Evolutionary conservation across 129 eudicot genomes (phyloP).

Genomic region (Chrysanthemum seticuspe): DNA sequence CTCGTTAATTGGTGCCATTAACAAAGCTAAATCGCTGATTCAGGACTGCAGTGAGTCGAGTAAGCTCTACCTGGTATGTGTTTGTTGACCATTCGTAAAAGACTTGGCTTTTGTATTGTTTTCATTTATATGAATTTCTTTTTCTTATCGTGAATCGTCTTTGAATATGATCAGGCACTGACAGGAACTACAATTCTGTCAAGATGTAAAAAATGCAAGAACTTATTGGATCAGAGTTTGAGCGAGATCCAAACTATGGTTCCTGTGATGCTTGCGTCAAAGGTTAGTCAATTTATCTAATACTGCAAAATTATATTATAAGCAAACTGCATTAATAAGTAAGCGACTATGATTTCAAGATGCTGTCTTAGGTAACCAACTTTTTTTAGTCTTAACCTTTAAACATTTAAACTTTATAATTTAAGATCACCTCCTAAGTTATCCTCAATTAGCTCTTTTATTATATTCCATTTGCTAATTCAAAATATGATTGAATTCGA

Average conservation of each 20-base stretch:
- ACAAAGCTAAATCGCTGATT: slow-evolving; percentile 49
- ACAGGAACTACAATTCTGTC: slow-evolving; percentile 58
- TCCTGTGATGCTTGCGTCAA: slow-evolving; percentile 57
- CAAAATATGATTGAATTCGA: not conserved
- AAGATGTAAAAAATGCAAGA: slow-evolving; percentile 61
- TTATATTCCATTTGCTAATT: not conserved
- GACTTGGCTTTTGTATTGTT: not conserved
- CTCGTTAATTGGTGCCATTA: slow-evolving; percentile 44
- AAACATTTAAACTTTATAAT: no score
- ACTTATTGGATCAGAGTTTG: slow-evolving; percentile 52
- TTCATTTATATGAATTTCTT: not conserved
- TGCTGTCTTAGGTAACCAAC: not conserved
- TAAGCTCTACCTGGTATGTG: slow-evolving; percentile 83
- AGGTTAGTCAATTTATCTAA: slow-evolving; percentile 47
- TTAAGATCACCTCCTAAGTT: no score
- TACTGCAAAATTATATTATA: not conserved
- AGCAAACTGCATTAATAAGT: no score
- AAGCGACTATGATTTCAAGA: no score
- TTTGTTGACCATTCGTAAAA: not conserved
- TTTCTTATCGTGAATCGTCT: not conserved
- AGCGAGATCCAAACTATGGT: slow-evolving; percentile 69
- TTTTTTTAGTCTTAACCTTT: not conserved
- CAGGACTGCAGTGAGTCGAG: slow-evolving; percentile 72
- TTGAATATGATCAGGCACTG: slow-evolving; percentile 58
- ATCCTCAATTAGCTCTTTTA: no score